Evolutionary conservation across 192 early-diverging fungal genomes (phyloP).

Genomic region (Ambispora gerdemannii): DNA sequence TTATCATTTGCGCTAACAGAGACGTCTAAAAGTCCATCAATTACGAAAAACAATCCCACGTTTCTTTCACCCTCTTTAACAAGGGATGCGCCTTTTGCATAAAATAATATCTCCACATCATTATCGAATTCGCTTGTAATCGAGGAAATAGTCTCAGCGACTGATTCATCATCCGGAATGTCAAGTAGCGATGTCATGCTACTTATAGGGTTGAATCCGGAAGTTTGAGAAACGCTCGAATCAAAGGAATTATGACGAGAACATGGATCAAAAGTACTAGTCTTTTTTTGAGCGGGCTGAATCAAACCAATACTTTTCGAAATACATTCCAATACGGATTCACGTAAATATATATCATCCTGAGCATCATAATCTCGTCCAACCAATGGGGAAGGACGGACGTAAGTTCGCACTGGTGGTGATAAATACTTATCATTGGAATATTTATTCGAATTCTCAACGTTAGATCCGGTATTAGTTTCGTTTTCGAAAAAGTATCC

Average conservation of each 20-base stretch:
- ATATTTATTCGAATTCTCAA: slow-evolving; percentile 11
- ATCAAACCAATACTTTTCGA: slow-evolving; percentile 57
- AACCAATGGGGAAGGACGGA: slow-evolving; percentile 36
- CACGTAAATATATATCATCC: slow-evolving; percentile 56
- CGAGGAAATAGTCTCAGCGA: slow-evolving; percentile 25
- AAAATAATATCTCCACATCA: slow-evolving; percentile 72
- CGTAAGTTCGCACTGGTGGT: slow-evolving; percentile 22
- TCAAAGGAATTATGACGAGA: slow-evolving; percentile 16
- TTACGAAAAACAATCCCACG: slow-evolving; percentile 85
- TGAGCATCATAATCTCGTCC: slow-evolving; percentile 48
- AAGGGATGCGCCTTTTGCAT: slow-evolving; percentile 68
- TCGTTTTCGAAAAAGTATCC: slow-evolving; percentile 11
- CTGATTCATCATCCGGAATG: slow-evolving; percentile 28
- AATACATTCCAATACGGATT: slow-evolving; percentile 62
- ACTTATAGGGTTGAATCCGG: slow-evolving; percentile 20
- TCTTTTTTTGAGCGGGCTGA: slow-evolving; percentile 21
- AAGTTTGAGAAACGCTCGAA: not conserved
- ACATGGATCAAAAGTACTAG: slow-evolving; percentile 19
- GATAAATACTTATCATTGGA: slow-evolving; percentile 31
- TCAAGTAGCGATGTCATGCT: slow-evolving; percentile 6
- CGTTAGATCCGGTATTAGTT: not conserved
- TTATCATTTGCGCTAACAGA: slow-evolving; percentile 47
- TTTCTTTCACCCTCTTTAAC: slow-evolving; percentile 82
- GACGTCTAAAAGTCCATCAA: slow-evolving; percentile 85
- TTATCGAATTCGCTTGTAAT: slow-evolving; percentile 46